These are phyloP conservation scores for Coniochaeta hoffmannii DNA, from an alignment of 2,329 filamentous ascomycete species.

Conservation along the genomic window DNA sequence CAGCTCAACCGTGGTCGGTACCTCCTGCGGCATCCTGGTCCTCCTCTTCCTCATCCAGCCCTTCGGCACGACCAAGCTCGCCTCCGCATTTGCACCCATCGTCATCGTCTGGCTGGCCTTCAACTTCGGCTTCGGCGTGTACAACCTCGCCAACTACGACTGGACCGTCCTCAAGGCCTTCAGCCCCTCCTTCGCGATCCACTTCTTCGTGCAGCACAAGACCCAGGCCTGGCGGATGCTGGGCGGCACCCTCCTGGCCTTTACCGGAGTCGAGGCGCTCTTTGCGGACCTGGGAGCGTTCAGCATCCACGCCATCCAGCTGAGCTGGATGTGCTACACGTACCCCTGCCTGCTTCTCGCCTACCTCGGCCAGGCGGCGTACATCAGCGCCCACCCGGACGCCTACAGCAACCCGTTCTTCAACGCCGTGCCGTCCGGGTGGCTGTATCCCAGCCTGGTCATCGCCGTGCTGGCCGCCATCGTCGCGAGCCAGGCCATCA, in stretches of 20 bases:
- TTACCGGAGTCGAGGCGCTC: slow-evolving; percentile 72
- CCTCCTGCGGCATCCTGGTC: slow-evolving; percentile 57
- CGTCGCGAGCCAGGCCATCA: slow-evolving; percentile 72
- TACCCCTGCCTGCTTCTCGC: slow-evolving; percentile 60
- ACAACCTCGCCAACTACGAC: slow-evolving; percentile 47
- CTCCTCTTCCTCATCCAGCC: slow-evolving; percentile 58
- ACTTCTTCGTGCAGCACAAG: slow-evolving; percentile 52
- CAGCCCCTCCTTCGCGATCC: slow-evolving; percentile 51
- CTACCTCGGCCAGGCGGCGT: slow-evolving; percentile 69
- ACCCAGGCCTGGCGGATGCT: slow-evolving; percentile 56
- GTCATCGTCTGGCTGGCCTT: slow-evolving; percentile 61
- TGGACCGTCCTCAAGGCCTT: slow-evolving; percentile 49
- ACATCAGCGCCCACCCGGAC: slow-evolving; percentile 50
- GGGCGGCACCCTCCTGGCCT: slow-evolving; percentile 65
- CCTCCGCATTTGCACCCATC: slow-evolving; percentile 55
- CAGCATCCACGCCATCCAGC: slow-evolving; percentile 59
- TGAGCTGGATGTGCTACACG: slow-evolving; percentile 62
- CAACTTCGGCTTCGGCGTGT: slow-evolving; percentile 56
- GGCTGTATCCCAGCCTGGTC: slow-evolving; percentile 57
- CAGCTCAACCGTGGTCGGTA: slow-evolving; percentile 52
- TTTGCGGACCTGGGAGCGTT: slow-evolving; percentile 76
- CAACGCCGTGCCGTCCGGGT: slow-evolving; percentile 58
- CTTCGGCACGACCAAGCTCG: slow-evolving; percentile 54
- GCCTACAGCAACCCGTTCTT: slow-evolving; percentile 70
- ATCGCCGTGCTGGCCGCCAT: slow-evolving; percentile 64